Evolutionary conservation across 441 rosid species (phyloP).

Genomic region (Euphorbia celastroides): DNA sequence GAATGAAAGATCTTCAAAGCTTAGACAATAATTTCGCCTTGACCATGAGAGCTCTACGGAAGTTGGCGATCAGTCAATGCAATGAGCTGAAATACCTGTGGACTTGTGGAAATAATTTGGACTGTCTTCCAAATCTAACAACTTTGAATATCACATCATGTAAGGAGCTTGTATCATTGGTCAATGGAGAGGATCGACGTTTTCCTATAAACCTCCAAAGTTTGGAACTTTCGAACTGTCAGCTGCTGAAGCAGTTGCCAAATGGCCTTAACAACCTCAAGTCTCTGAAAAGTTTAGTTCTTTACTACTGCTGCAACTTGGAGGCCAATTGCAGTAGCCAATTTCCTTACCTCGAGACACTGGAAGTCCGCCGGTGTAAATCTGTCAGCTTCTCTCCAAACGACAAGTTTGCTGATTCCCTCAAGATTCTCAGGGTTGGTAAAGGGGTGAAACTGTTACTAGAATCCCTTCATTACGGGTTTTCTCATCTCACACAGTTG

Average conservation of each 20-base stretch:
- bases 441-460: neutral
- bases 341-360: neutral
- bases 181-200: neutral
- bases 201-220: neutral
- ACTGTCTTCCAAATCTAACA: neutral
- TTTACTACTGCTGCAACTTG: neutral
- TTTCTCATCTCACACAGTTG: conserved; percentile 5
- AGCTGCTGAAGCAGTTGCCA: neutral
- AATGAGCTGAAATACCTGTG: neutral
- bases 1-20: neutral
- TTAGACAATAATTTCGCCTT: neutral
- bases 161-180: neutral
- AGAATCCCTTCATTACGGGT: neutral
- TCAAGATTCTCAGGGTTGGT: neutral
- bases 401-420: neutral
- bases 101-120: neutral
- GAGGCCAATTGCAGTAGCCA: neutral
- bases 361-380: neutral
- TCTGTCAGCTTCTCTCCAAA: neutral
- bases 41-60: neutral
- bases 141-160: neutral
- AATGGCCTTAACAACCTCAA: neutral
- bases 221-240: neutral
- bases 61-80: neutral
- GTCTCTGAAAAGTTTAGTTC: neutral